Evolutionary conservation across 768 basidiomycete genomes (phyloP), one percentile per base, ranked within the genome.

Genomic region (Boletus edulis): DNA sequence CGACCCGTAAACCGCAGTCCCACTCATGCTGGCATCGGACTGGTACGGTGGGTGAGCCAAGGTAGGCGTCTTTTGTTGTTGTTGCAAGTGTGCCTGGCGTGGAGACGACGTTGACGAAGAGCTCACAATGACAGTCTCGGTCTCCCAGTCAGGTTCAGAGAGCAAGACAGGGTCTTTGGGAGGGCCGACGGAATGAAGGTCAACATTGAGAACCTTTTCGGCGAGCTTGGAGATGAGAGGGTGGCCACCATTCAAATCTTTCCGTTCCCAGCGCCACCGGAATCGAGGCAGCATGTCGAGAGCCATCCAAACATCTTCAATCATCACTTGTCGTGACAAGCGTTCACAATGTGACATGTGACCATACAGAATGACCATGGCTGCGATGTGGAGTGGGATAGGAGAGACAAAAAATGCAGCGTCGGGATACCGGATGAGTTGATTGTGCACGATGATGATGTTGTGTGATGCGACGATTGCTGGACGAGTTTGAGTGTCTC

Each of bases 231-330:
- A 82, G 55, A 92, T 90, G 49, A 92, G 81, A n/a, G 91, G 91
- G 62, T 91, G 89, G 2, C 84, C 85, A 42, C 88, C 89, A 42
- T 84, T 85, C 51, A 82, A 71, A 65, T 93, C 91, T 67, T 87
- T 91, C 49, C 91, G 82, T 65, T 91, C 89, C 91, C 91, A 94
- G 58, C 91, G 84, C 91, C 91, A 94, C 48, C 91, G 85, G 81
- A 93, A 89, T 32, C 86, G 85, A 3, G 91, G 91, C 12, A 93
- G 81, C 83, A 92, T 89, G 68, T 92, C 87, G 20, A 94, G 83
- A 29, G 91, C 91, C 68, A 90, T 82, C 84, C 87, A 89, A 37
- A 94, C 81, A 63, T 94, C 91, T 70, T 92, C 87, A 29, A 89
- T 74, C 38, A 87, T 89, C 38, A 82, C 81, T 52, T 84, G 76